Base-by-base conservation (phyloP, 352 stramenopile species). In the Phytophthora fragariaefolia region DNA sequence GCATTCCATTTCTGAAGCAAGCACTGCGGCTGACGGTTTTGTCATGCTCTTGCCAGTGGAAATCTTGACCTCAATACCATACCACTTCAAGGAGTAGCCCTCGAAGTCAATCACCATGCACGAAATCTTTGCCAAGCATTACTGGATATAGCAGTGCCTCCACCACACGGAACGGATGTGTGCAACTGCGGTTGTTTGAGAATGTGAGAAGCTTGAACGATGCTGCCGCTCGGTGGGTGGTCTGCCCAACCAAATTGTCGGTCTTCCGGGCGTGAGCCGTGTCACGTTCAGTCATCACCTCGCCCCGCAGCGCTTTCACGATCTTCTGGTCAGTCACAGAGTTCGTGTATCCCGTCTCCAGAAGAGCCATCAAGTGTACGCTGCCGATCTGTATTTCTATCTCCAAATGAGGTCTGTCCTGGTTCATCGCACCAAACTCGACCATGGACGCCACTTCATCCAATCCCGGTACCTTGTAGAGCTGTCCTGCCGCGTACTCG, bases 91-190 rank as follows among this genome's bases (percentile, higher is more conserved):
- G 13, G 28, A 13, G 28, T 12, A 36, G 28, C 13, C 28, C 4
- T 36, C 48, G 32, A 57, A 57, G 22, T 57, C 32, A 6, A 57
- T 46, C 8, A 47, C 32, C 50, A 58, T 58, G n/a, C 50, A 58
- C 32, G 50, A 58, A 58, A 12, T 47, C 34, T 20, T 47, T 47
- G 8, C 20, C 50, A n/a, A 57, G 30, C 50, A 34, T 46, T 20
- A 57, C 50, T 18, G 45, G 24, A 13, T 48, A 58, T 3, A 58
- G 32, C 22, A 48, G 32, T 17, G 32, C 47, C 0, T 58, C 30
- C 2, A 32, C 50, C 1, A 58, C 34, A 10, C 50, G 30, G 13
- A 58, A 58, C 1, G 30, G 22, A 8, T 57, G 49, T 2, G 32
- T 20, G 30, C 49, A 46, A 1, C 7, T 24, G 3, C 49, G 8